Percentiles rank a stretch among this genome's conserved stretches.
phyloP scores from a whole-genome alignment of 2,329 filamentous ascomycete species.

The Alternaria sp. region DNA sequence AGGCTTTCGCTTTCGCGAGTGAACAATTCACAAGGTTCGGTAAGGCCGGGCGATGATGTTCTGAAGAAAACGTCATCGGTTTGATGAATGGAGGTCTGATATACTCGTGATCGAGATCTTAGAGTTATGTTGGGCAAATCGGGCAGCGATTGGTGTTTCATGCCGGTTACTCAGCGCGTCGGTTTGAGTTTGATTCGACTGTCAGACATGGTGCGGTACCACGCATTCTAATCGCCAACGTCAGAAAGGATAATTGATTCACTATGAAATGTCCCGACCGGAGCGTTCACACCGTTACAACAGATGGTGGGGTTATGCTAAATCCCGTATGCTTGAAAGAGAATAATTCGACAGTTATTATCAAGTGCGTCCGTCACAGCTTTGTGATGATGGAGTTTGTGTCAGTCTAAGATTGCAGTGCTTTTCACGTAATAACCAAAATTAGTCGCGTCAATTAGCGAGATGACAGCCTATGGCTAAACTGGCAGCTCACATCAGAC shows the following conservation, averaged over 20 bases:
- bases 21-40: not conserved
- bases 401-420: conserved; percentile 4
- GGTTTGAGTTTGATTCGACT: conserved; percentile 10
- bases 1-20: conserved; percentile 7
- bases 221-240: not conserved
- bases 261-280: not conserved
- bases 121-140: not conserved
- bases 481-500: conserved; percentile 15
- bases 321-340: not conserved
- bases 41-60: conserved; percentile 4
- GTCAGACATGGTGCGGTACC: not conserved
- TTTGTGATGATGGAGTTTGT: not conserved
- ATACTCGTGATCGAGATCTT: not conserved
- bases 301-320: not conserved
- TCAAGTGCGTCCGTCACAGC: not conserved
- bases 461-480: conserved; percentile 17
- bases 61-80: not conserved
- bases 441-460: conserved; percentile 15
- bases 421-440: conserved; percentile 14
- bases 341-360: not conserved
- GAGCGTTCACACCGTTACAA: not conserved
- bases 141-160: not conserved
- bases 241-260: not conserved
- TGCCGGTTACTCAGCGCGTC: not conserved
- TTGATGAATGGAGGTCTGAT: not conserved